A percentile compares a stretch with the other conserved stretches of the same genome.
These are phyloP conservation scores for Cupressus sempervirens DNA, from an alignment of 75 land plant species.

Conservation along the genomic window DNA sequence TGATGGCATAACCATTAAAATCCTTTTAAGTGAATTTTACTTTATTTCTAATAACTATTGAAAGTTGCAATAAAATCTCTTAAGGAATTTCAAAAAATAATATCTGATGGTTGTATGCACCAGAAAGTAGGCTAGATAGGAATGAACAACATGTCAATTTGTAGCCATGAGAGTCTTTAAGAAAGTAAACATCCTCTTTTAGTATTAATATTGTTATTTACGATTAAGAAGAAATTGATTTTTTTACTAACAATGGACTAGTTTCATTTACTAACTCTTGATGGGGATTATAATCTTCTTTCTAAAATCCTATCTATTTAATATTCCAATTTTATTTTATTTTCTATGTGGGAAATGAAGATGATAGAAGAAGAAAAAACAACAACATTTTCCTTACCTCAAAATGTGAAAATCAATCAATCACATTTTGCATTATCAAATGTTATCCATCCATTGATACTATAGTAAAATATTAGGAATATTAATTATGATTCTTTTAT, in stretches of 20 bases:
- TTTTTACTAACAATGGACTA: background rate
- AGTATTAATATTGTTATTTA: no score
- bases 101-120: constrained; percentile 45
- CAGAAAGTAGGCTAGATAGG: constrained; percentile 79
- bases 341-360: constrained; percentile 69
- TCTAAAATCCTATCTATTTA: background rate
- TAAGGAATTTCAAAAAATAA: constrained; percentile 49
- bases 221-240: background rate
- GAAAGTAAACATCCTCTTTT: background rate
- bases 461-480: background rate
- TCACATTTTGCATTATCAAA: constrained; percentile 90
- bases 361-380: constrained; percentile 76
- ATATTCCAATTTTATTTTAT: background rate
- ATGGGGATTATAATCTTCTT: background rate
- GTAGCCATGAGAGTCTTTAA: constrained; percentile 81
- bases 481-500: background rate
- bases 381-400: constrained; percentile 62
- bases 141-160: constrained; percentile 80
- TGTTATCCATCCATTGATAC: constrained; percentile 76
- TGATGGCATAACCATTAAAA: background rate
- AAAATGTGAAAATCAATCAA: constrained; percentile 83
- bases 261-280: background rate
- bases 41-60: background rate
- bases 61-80: constrained; percentile 50
- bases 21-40: background rate